A percentile compares a stretch with the other conserved stretches of the same genome.
phyloP scores from a whole-genome alignment of 148 eudicot species.

The Amaranthus palmeri region DNA sequence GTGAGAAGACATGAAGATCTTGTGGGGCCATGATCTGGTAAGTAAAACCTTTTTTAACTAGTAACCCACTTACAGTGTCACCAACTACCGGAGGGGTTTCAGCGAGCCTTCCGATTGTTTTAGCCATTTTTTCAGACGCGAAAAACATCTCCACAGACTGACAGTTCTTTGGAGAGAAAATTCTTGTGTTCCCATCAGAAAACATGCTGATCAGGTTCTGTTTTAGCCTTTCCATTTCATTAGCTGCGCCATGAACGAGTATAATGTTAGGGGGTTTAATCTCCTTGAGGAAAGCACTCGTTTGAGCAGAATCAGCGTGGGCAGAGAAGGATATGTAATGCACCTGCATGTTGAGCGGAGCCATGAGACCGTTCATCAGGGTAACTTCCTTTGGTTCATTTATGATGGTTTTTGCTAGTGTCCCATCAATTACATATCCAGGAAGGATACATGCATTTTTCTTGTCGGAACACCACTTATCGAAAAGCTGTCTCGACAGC shows the following conservation, averaged over 20 bases:
- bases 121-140: constrained; percentile 85
- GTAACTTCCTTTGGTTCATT: constrained; percentile 92
- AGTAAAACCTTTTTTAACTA: constrained; percentile 91
- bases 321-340: constrained; percentile 96
- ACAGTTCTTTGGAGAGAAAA: constrained; percentile 75
- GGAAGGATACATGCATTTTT: constrained; percentile 89
- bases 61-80: constrained; percentile 63
- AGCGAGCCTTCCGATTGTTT: constrained; percentile 76
- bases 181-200: constrained; percentile 64
- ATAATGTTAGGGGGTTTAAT: constrained; percentile 92
- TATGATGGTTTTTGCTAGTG: constrained; percentile 78
- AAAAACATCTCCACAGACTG: constrained; percentile 87
- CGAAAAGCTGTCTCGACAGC: constrained; percentile 85
- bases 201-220: constrained; percentile 64
- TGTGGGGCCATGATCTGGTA: constrained; percentile 90
- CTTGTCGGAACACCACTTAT: constrained; percentile 87
- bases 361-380: constrained; percentile 71
- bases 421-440: constrained; percentile 91
- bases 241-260: constrained; percentile 89
- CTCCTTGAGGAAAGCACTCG: constrained; percentile 75
- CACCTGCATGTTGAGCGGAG: constrained; percentile 86
- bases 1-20: constrained; percentile 86
- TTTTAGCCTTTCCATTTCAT: constrained; percentile 90
- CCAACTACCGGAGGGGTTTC: constrained; percentile 72
- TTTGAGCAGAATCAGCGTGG: constrained; percentile 85